Percentiles rank a stretch among this genome's conserved stretches.
Conservation (phyloP, 108 stramenopile species). For the Pseudonitzschia multiseries region DNA sequence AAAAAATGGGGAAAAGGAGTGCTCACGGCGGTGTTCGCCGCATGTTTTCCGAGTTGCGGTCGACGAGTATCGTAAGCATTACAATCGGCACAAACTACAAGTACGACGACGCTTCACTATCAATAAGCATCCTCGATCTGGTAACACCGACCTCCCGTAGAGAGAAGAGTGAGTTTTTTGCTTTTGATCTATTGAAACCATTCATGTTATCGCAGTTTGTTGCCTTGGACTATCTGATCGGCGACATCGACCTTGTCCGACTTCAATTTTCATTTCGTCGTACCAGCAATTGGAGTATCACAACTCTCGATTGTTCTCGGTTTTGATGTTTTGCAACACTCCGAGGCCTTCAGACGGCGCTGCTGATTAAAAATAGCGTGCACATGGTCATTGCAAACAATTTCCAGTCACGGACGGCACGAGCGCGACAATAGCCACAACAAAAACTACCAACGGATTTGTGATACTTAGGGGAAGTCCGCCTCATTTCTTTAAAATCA, state of each 20-base stretch:
- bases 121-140: neutral
- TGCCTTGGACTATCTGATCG: neutral
- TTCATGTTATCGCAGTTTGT: no score
- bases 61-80: no score
- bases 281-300: neutral
- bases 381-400: neutral
- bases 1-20: no score
- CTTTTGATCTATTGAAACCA: neutral
- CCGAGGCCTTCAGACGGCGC: neutral
- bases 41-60: no score
- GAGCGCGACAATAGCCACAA: neutral
- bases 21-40: no score
- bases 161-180: neutral
- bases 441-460: constrained; percentile 3
- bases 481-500: constrained; percentile 12
- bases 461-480: neutral
- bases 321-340: constrained; percentile 13
- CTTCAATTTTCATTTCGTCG: constrained; percentile 4
- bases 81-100: neutral
- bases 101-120: neutral
- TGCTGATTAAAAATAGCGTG: neutral
- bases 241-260: neutral
- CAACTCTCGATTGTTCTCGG: neutral
- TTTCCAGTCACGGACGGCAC: neutral
- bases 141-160: neutral